Base-by-base conservation (phyloP, 768 basidiomycete species). In the Mycena rebaudengoi region DNA sequence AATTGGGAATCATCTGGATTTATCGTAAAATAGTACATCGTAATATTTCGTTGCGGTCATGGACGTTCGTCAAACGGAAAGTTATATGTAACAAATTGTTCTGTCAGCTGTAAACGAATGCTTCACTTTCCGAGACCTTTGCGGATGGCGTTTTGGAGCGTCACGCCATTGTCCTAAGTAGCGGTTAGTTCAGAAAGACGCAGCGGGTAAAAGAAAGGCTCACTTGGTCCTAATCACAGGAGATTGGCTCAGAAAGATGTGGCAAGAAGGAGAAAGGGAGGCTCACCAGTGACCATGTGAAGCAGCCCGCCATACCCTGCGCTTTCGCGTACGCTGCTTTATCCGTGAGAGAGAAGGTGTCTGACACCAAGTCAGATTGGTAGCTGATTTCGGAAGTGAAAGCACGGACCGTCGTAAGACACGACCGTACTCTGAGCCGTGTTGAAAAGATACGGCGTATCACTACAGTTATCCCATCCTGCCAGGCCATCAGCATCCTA, bases 391-490 rank as follows among this genome's bases (percentile, higher is more conserved):
- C n/a, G n/a, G 28, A 35, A 23, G 16, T 23, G 40, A 25, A 12
- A 16, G 35, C 25, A 25, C 82, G 26, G 82, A 68, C 86, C 90
- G 71, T 92, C 90, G 73, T 89, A 92, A 0, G 87, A 89, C 60
- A 91, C 83, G 52, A 91, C 86, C 18, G 85, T 85, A 28, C 73
- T 72, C 51, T 78, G 78, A 7, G 75, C 65, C 8, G 75, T 76
- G 60, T 84, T 78, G 73, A 75, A 86, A 16, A 86, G 66, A 71
- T 78, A 86, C 79, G 90, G 90, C 29, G 90, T 91, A 67, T 85
- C 84, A 35, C 88, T 89, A 74, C 90, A 91, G 46, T 83, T 72
- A 70, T 92, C 90, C 90, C 90, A 91, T 13, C 70, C 88, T 85
- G n/a, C 70, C 8, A 77, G 76, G 25, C 29, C 20, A 21, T 41